phyloP scores from a whole-genome alignment of 352 stramenopile genomes.

The Pythium insidiosum region DNA sequence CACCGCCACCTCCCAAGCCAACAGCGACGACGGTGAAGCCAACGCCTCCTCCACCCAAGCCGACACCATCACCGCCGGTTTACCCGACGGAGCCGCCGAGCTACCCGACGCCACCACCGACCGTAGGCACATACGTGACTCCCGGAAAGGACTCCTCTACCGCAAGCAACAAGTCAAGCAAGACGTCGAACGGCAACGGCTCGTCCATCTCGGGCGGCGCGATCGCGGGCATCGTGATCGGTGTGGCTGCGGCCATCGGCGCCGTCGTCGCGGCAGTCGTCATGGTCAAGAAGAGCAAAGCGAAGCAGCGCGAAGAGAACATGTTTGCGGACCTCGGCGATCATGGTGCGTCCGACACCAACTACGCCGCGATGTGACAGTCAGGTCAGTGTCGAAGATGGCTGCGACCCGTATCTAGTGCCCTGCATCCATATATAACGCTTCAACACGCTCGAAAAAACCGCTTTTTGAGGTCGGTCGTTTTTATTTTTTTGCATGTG shows the following conservation, averaged over 20 bases:
- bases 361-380: slow-evolving; percentile 39
- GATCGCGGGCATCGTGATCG: slow-evolving; percentile 21
- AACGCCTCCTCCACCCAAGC: no score
- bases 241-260: slow-evolving; percentile 13
- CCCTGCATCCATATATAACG: neutral
- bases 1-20: no score
- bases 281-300: slow-evolving; percentile 20
- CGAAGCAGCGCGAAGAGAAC: slow-evolving; percentile 21
- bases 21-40: no score
- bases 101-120: no score
- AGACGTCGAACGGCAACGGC: neutral
- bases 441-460: no score
- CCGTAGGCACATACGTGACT: no score
- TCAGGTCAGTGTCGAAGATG: neutral
- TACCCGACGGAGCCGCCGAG: no score
- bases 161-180: slow-evolving; percentile 14
- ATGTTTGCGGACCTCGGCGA: slow-evolving; percentile 37
- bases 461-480: no score
- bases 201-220: slow-evolving; percentile 3
- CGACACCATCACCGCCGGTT: no score
- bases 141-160: no score
- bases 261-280: slow-evolving; percentile 11
- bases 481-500: no score
- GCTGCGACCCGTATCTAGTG: neutral
- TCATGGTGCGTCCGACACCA: slow-evolving; percentile 23